These are phyloP conservation scores for Sugiyamaella pinicola DNA, from an alignment of 1,139 yeast genomes.

Conservation along the genomic window DNA sequence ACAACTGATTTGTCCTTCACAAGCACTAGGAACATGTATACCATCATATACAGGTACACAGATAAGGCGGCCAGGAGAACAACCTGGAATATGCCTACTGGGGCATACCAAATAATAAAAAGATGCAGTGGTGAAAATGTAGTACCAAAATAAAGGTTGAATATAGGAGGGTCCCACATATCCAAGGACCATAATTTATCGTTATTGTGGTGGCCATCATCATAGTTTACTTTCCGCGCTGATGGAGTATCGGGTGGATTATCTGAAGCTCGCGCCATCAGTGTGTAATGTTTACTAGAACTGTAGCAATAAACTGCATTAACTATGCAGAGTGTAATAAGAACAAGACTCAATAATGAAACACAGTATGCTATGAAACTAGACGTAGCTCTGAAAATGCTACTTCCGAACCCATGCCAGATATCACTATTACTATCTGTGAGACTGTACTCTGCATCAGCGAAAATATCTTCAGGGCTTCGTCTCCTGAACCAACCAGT, in stretches of 20 bases:
- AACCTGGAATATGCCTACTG: constrained; percentile 45
- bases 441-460: neutral
- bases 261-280: constrained; percentile 44
- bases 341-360: constrained; percentile 23
- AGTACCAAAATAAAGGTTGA: constrained; percentile 51
- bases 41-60: constrained; percentile 47
- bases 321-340: constrained; percentile 31
- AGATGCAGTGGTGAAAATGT: constrained; percentile 62
- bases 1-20: constrained; percentile 62
- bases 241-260: constrained; percentile 48
- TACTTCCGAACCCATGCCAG: constrained; percentile 1
- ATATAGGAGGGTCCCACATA: constrained; percentile 63
- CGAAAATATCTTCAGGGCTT: constrained; percentile 3
- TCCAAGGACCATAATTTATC: constrained; percentile 53
- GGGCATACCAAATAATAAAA: constrained; percentile 48
- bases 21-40: constrained; percentile 50
- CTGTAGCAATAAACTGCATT: constrained; percentile 44
- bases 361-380: constrained; percentile 11
- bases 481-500: neutral
- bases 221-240: constrained; percentile 38
- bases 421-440: neutral
- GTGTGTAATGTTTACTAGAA: constrained; percentile 47
- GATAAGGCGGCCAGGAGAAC: constrained; percentile 43
- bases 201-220: constrained; percentile 27
- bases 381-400: constrained; percentile 6